Base-by-base conservation (phyloP, 2,329 filamentous ascomycete genomes). In the Exophiala spinifera region DNA sequence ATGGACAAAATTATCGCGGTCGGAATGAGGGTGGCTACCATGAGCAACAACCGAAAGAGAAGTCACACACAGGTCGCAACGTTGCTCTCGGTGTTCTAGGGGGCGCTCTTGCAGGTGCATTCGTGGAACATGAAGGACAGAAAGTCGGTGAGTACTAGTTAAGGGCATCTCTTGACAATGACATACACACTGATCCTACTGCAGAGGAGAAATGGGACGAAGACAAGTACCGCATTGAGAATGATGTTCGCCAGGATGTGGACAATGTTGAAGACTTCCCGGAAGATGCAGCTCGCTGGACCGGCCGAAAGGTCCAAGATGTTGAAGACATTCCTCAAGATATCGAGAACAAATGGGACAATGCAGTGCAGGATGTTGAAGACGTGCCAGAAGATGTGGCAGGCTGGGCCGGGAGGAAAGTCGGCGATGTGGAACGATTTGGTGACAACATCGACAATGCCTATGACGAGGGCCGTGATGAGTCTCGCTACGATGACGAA, bases 91-190 rank as follows among this genome's bases (percentile, higher is more conserved):
- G 71, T 28, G 72, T 67, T 2, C 74, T 67, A 17, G 70, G 70
- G 1, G 75, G 75, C 3, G 48, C 74, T 15, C 67, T 70, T 7
- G 75, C 72, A 14, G 74, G 74, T 50, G 75, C 73, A 40, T 52
- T 76, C 49, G 60, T 75, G 49, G 74, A 73, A 70, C 71, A 77
- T 55, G 75, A 76, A 53, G 73, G 72, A 4, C 66, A 74, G 49
- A 69, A 76, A 63, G 68, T 74, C 28, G 64, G 71, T 72, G 61
- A 49, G 68, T 66, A 34, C 37, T 58, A 23, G 37, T 39, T 44
- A 28, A n/a, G 4, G 6, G 15, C 40, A 7, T 36, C 20, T 15
- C 37, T 25, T 20, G 33, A 14, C 6, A n/a, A 13, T n/a, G 15
- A 43, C 31, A 17, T 19, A 17, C 14, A 21, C 28, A 14, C 53